Evolutionary conservation across 257 asterid genomes (phyloP).

Genomic region (Gynochthodes officinalis): DNA sequence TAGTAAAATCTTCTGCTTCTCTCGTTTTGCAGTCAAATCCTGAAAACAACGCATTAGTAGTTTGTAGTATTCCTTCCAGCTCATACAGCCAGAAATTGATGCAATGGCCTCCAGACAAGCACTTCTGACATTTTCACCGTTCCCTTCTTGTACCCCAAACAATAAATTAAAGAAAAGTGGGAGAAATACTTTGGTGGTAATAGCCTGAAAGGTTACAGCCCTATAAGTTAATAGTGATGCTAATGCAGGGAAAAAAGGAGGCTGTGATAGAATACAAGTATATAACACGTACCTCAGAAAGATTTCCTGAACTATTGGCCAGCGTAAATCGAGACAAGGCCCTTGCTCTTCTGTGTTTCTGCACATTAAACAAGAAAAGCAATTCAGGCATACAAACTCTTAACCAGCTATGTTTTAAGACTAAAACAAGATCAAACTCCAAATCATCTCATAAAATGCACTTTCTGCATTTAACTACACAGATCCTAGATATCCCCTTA

Average conservation of each 20-base stretch:
- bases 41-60: slow-evolving; percentile 72
- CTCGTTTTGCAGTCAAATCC: slow-evolving; percentile 60
- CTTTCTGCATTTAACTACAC: neutral
- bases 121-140: slow-evolving; percentile 79
- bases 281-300: slow-evolving; percentile 55
- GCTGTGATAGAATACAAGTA: neutral
- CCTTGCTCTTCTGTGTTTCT: slow-evolving; percentile 94
- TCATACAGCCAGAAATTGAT: slow-evolving; percentile 70
- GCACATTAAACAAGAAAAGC: slow-evolving; percentile 13
- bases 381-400: slow-evolving; percentile 1
- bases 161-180: slow-evolving; percentile 81
- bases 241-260: neutral
- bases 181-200: slow-evolving; percentile 65
- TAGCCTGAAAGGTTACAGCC: slow-evolving; percentile 41
- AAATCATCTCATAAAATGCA: neutral
- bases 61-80: slow-evolving; percentile 65
- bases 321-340: slow-evolving; percentile 68
- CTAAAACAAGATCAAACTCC: neutral
- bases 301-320: slow-evolving; percentile 42
- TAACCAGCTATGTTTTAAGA: neutral
- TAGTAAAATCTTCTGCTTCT: slow-evolving; percentile 62
- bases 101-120: slow-evolving; percentile 81
- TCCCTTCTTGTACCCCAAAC: slow-evolving; percentile 66
- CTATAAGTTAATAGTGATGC: slow-evolving; percentile 13
- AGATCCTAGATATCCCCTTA: neutral